Evolutionary conservation across 2,329 filamentous ascomycete species (phyloP).

Genomic region (Xylaria sp.): DNA sequence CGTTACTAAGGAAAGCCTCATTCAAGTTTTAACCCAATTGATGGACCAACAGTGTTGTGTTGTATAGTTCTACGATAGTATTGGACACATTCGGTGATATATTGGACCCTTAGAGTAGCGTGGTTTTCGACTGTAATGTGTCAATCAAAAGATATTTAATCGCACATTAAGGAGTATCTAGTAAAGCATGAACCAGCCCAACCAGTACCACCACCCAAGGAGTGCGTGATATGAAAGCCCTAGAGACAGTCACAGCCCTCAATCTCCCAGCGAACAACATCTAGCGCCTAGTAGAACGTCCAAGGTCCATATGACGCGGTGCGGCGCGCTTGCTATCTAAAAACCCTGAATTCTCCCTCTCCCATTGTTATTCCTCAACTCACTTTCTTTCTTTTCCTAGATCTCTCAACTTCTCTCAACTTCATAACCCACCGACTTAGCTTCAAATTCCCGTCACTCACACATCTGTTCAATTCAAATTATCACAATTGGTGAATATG

Average conservation of each 20-base stretch:
- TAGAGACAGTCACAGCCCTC: slow-evolving; percentile 99
- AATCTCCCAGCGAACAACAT: slow-evolving; percentile 97
- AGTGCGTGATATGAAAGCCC: slow-evolving; percentile 99
- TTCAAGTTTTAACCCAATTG: slow-evolving; percentile 99
- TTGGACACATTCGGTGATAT: slow-evolving; percentile 99
- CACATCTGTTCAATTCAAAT: neutral
- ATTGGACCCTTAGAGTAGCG: slow-evolving; percentile 96
- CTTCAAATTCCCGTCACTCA: neutral
- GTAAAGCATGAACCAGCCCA: too few species aligned
- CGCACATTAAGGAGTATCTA: too few species aligned
- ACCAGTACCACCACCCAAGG: slow-evolving; percentile 98
- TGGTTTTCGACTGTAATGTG: slow-evolving; percentile 73
- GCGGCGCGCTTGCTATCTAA: too few species aligned
- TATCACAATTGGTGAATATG: neutral
- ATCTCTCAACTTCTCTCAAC: too few species aligned
- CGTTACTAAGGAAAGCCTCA: slow-evolving; percentile 99
- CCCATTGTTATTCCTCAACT: too few species aligned
- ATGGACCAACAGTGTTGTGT: slow-evolving; percentile 98
- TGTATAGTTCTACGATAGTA: slow-evolving; percentile 99
- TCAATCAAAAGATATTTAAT: neutral
- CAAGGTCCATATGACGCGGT: too few species aligned
- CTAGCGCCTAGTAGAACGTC: slow-evolving; percentile 89
- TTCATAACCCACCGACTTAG: too few species aligned
- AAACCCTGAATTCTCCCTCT: too few species aligned
- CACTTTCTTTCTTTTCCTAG: too few species aligned